Percentiles rank a stretch among this genome's conserved stretches.
These are phyloP conservation scores for Bidens hawaiensis DNA, from an alignment of 140 eudicot species.

Conservation along the genomic window DNA sequence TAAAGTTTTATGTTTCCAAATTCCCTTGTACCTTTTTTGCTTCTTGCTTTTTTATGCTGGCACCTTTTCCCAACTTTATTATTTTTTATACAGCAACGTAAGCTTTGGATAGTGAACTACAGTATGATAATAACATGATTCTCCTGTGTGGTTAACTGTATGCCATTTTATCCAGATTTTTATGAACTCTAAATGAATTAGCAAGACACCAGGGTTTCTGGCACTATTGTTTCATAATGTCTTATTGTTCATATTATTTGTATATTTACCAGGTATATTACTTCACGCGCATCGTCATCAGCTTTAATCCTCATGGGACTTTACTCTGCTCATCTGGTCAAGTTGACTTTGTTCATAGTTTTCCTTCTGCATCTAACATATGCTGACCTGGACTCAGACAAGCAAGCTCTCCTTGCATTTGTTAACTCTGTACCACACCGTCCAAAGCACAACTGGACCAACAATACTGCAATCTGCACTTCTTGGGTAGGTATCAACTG, in stretches of 20 bases:
- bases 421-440: slow-evolving; percentile 61
- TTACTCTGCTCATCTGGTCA: slow-evolving; percentile 30
- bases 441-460: slow-evolving; percentile 64
- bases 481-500: slow-evolving; percentile 78
- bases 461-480: slow-evolving; percentile 38
- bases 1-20: slow-evolving; percentile 13
- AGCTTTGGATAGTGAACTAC: slow-evolving; percentile 23
- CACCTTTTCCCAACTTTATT: slow-evolving; percentile 27
- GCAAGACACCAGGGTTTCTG: slow-evolving; percentile 20
- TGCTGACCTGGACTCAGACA: slow-evolving; percentile 59
- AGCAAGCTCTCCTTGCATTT: slow-evolving; percentile 74
- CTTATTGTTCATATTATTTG: neutral
- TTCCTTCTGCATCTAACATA: slow-evolving; percentile 42
- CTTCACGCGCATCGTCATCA: too few relatives aligned
- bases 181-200: slow-evolving; percentile 1
- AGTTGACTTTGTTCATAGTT: slow-evolving; percentile 33
- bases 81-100: slow-evolving; percentile 10
- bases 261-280: too few relatives aligned
- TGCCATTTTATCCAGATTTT: slow-evolving; percentile 3
- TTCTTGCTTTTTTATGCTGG: slow-evolving; percentile 30
- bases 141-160: slow-evolving; percentile 12
- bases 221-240: slow-evolving; percentile 11
- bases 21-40: slow-evolving; percentile 17
- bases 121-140: slow-evolving; percentile 7
- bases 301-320: slow-evolving; percentile 34